Conservation (phyloP, 1,139 yeast species). For the Yarrowia galli region DNA sequence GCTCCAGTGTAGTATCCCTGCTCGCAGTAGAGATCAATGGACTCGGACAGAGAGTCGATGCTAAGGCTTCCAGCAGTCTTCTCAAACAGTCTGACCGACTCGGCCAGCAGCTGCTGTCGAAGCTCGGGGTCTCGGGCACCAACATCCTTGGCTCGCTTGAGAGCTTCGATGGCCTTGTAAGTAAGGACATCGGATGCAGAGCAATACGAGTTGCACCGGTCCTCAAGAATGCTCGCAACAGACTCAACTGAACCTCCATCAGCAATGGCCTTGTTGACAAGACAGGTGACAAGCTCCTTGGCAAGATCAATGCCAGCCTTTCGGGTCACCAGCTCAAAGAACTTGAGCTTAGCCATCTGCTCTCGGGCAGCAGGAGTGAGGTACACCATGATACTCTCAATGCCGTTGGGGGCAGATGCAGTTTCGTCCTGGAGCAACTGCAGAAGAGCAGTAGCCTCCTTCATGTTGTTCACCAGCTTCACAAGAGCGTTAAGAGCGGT, state of each 20-base stretch:
- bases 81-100: constrained; percentile 78
- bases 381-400: constrained; percentile 73
- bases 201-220: constrained; percentile 93
- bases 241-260: constrained; percentile 94
- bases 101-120: constrained; percentile 70
- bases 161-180: constrained; percentile 90
- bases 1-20: constrained; percentile 86
- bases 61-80: constrained; percentile 81
- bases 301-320: constrained; percentile 67
- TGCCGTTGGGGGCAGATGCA: constrained; percentile 50
- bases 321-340: constrained; percentile 80
- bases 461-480: constrained; percentile 76
- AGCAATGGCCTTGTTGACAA: constrained; percentile 84
- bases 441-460: constrained; percentile 89
- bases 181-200: constrained; percentile 92
- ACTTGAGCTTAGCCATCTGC: constrained; percentile 70
- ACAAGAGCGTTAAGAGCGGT: constrained; percentile 83
- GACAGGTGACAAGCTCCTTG: constrained; percentile 85
- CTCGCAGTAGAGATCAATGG: constrained; percentile 77
- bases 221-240: constrained; percentile 86
- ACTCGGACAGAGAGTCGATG: constrained; percentile 80
- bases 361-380: constrained; percentile 71
- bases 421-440: constrained; percentile 83
- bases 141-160: constrained; percentile 83
- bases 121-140: constrained; percentile 72